Conservation (phyloP, 1,284 basidiomycete genomes). For the Xanthoconium separans region DNA sequence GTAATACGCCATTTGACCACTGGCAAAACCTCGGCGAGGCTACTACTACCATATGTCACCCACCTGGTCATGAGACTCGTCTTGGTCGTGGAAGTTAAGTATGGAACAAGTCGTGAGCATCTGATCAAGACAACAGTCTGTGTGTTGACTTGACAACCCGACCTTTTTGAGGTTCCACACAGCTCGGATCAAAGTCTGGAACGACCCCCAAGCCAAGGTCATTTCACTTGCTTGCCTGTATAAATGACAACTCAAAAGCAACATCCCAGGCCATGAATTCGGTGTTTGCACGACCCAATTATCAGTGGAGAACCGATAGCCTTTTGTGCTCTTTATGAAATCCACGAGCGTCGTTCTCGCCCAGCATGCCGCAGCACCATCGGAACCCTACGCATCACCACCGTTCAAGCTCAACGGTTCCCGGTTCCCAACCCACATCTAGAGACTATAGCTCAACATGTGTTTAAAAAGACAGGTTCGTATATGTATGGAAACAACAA, state of each 20-base stretch:
- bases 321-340: conserved; percentile 3
- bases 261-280: too few species aligned
- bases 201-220: too few species aligned
- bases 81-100: not conserved
- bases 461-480: conserved; percentile 20
- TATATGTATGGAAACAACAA: too few species aligned
- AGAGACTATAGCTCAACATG: conserved; percentile 6
- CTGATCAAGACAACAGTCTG: not conserved
- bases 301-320: not conserved
- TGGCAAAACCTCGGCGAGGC: not conserved
- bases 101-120: not conserved
- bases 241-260: too few species aligned
- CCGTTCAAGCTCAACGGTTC: not conserved
- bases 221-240: too few species aligned
- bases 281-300: too few species aligned
- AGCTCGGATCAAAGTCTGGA: too few species aligned
- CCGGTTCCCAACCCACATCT: not conserved
- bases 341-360: conserved; percentile 5
- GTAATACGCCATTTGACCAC: not conserved
- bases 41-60: too few species aligned
- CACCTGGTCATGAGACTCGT: not conserved
- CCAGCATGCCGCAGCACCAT: not conserved
- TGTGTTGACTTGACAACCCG: too few species aligned
- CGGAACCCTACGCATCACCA: not conserved
- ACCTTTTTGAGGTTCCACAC: too few species aligned